A percentile compares a stretch with the other conserved stretches of the same genome.
These are phyloP conservation scores for Exophiala bonariae DNA, from an alignment of 2,329 filamentous ascomycete species.

Conservation along the genomic window DNA sequence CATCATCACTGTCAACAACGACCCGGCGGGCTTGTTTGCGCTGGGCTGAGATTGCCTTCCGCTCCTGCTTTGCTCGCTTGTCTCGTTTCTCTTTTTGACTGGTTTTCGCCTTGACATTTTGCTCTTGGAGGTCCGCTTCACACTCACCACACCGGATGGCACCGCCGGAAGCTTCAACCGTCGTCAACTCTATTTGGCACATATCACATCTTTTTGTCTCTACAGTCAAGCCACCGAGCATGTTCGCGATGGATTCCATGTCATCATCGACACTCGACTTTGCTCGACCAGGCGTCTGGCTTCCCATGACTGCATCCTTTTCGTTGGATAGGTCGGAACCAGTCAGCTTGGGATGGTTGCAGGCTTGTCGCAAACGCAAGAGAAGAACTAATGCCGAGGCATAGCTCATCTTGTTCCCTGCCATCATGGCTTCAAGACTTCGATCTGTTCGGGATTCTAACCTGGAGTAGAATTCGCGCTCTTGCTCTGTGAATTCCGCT, in stretches of 20 bases:
- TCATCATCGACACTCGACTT: slow-evolving; percentile 60
- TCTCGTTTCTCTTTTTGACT: slow-evolving; percentile 52
- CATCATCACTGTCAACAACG: slow-evolving; percentile 56
- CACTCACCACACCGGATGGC: slow-evolving; percentile 71
- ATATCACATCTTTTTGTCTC: slow-evolving; percentile 77
- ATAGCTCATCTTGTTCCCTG: slow-evolving; percentile 76
- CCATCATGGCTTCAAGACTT: slow-evolving; percentile 87
- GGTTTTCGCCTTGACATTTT: slow-evolving; percentile 41
- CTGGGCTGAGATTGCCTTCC: slow-evolving; percentile 55
- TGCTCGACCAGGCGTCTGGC: slow-evolving; percentile 44
- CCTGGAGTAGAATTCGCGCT: slow-evolving; percentile 81
- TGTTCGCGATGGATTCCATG: slow-evolving; percentile 78
- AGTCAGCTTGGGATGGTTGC: slow-evolving; percentile 88
- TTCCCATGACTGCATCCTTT: slow-evolving; percentile 71
- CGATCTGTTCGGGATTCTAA: slow-evolving; percentile 82
- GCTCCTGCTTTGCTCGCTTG: slow-evolving; percentile 35
- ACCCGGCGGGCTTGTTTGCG: slow-evolving; percentile 38
- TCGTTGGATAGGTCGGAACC: slow-evolving; percentile 84
- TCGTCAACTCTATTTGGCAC: slow-evolving; percentile 69
- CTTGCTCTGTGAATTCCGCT: slow-evolving; percentile 74
- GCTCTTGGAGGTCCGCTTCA: slow-evolving; percentile 68
- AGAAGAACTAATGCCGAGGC: slow-evolving; percentile 90
- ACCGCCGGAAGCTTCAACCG: slow-evolving; percentile 54
- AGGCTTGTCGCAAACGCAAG: slow-evolving; percentile 86
- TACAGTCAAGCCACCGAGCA: slow-evolving; percentile 83